Percentiles rank a stretch among this genome's conserved stretches.
phyloP scores from a whole-genome alignment of 495 filamentous ascomycete genomes.

The Penicillium coffeae region DNA sequence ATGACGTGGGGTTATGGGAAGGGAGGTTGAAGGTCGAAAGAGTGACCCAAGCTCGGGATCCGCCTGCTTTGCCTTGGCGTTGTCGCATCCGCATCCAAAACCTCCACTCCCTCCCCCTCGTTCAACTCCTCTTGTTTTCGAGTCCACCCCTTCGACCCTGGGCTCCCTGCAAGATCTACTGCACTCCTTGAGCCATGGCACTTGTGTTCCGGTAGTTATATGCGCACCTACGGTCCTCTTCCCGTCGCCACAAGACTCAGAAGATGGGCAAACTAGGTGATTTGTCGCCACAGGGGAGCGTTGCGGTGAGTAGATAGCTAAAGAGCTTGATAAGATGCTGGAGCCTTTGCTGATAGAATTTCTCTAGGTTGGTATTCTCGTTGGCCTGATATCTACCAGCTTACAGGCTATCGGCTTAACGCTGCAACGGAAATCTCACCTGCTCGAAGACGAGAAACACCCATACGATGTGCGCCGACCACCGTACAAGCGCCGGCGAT shows the following conservation, averaged over 20 bases:
- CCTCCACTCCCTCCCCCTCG: conserved; percentile 4
- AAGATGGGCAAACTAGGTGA: conserved; percentile 74
- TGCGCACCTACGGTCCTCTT: conserved; percentile 15
- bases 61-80: conserved; percentile 20
- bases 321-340: not conserved
- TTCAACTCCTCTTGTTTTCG: not conserved
- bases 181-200: conserved; percentile 23
- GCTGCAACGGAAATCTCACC: conserved; percentile 97
- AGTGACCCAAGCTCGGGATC: conserved; percentile 22
- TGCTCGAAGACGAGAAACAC: conserved; percentile 92
- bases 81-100: conserved; percentile 17
- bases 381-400: conserved; percentile 88
- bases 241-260: conserved; percentile 29
- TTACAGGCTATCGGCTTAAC: conserved; percentile 94
- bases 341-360: not conserved
- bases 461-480: conserved; percentile 75
- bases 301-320: conserved; percentile 59
- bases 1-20: conserved; percentile 20
- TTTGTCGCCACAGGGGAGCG: conserved; percentile 80
- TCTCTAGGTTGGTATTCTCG: conserved; percentile 77
- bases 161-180: conserved; percentile 7
- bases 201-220: conserved; percentile 16
- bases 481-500: conserved; percentile 84
- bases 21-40: conserved; percentile 9
- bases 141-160: conserved; percentile 2